Percentiles rank a stretch among this genome's conserved stretches.
Conservation (phyloP, 192 early-diverging fungal species). For the Coemansia furcata region DNA sequence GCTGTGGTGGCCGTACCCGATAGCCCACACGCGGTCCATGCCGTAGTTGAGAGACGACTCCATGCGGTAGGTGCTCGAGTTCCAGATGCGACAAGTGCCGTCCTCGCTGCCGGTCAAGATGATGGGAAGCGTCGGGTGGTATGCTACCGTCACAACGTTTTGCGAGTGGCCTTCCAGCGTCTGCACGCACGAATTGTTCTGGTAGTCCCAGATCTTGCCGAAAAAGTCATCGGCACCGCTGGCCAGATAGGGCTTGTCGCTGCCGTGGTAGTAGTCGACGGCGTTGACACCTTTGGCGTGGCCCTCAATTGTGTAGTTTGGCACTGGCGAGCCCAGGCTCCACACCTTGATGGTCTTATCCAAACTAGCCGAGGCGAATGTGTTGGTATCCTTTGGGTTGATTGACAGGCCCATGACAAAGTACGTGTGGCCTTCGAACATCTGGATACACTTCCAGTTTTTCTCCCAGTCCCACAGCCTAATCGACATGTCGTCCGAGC, state of each 20-base stretch:
- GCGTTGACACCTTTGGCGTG: conserved; percentile 98
- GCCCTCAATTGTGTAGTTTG: conserved; percentile 97
- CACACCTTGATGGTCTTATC: conserved; percentile 98
- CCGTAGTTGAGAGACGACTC: conserved; percentile 98
- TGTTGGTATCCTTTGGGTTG: conserved; percentile 99
- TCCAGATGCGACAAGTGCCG: conserved; percentile 93
- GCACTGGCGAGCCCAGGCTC: conserved; percentile 86
- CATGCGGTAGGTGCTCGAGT: conserved; percentile 93
- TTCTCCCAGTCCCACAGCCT: conserved; percentile 99
- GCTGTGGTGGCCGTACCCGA: conserved; percentile 78
- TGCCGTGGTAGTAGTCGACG: conserved; percentile 97
- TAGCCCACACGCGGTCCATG: conserved; percentile 95
- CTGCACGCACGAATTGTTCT: conserved; percentile 99
- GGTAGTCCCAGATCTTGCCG: conserved; percentile 98
- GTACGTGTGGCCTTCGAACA: conserved; percentile 97
- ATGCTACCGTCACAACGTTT: conserved; percentile 86
- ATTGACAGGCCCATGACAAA: conserved; percentile 96
- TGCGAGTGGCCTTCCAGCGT: conserved; percentile 97
- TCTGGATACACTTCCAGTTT: conserved; percentile 93
- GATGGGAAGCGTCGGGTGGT: conserved; percentile 96
- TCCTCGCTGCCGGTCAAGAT: conserved; percentile 95
- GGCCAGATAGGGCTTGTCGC: conserved; percentile 96
- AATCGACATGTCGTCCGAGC: conserved; percentile 96
- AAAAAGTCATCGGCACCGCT: conserved; percentile 94
- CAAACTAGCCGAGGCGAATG: conserved; percentile 95